Conservation (phyloP, 2,329 filamentous ascomycete species). For the Didymella arachidicola region DNA sequence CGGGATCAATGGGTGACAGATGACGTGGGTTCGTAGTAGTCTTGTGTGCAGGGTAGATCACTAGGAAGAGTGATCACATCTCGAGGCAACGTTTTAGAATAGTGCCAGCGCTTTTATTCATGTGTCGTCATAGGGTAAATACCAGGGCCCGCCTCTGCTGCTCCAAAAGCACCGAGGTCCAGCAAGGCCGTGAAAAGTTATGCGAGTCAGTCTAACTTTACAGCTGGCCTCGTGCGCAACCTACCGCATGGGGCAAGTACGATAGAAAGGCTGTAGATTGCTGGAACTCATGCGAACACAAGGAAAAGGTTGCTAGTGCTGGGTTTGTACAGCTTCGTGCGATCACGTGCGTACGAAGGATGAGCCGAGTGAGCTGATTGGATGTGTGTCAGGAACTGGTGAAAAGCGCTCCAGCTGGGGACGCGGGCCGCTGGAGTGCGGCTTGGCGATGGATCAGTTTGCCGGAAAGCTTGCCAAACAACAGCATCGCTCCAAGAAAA, state of each 20-base stretch:
- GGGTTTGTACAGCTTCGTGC: constrained; percentile 23
- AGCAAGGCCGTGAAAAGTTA: neutral
- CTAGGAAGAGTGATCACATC: too few species aligned
- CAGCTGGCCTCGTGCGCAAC: constrained; percentile 15
- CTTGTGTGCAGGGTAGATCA: neutral
- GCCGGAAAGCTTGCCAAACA: neutral
- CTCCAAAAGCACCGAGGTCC: constrained; percentile 7
- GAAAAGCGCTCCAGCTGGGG: neutral
- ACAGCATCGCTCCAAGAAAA: neutral
- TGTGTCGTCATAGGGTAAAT: neutral
- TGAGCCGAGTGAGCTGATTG: constrained; percentile 4
- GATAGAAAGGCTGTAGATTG: constrained; percentile 32
- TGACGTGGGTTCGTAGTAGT: neutral
- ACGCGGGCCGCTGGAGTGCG: neutral
- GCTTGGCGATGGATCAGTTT: neutral
- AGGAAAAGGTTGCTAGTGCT: constrained; percentile 23
- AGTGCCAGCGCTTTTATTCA: neutral
- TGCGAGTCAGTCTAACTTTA: constrained; percentile 2
- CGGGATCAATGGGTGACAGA: too few species aligned
- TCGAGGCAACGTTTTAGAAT: too few species aligned
- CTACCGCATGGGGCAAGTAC: constrained; percentile 37
- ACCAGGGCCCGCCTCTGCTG: constrained; percentile 4
- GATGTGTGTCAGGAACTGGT: neutral
- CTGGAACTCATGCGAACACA: constrained; percentile 41
- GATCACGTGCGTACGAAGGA: constrained; percentile 26